A percentile compares a stretch with the other conserved stretches of the same genome.
Conservation (phyloP, 257 asterid species). For the Solanum pinnatisectum region DNA sequence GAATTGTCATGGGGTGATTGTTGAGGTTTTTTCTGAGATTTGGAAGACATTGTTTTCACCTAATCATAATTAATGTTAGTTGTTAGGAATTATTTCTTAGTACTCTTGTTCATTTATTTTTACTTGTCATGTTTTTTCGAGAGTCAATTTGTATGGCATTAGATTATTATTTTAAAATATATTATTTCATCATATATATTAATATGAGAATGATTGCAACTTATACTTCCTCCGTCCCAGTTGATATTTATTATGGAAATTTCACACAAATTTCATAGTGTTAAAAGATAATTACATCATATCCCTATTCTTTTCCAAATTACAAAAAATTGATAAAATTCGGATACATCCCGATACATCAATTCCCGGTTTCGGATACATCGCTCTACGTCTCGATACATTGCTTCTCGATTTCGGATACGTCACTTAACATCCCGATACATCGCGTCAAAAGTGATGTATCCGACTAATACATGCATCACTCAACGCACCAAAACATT, state of each 20-base stretch:
- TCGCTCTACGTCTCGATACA: no score
- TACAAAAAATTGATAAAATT: no score
- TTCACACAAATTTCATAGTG: no score
- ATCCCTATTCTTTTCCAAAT: fast-evolving
- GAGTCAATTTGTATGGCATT: no score
- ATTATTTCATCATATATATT: not conserved
- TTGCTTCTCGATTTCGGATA: not conserved
- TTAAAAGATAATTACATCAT: no score
- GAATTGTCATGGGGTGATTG: conserved; percentile 46
- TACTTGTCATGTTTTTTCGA: no score
- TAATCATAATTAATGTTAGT: not conserved
- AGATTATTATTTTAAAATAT: no score
- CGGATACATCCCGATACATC: no score
- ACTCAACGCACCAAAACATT: not conserved
- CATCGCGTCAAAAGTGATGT: not conserved
- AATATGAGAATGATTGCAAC: not conserved
- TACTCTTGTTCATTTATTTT: not conserved
- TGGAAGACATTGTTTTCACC: conserved; percentile 48
- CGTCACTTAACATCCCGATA: not conserved
- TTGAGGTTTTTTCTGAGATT: conserved; percentile 58
- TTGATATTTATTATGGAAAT: no score
- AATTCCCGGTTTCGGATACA: not conserved
- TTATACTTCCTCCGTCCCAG: not conserved
- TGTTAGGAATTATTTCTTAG: no score
- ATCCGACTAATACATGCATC: not conserved